Conservation (phyloP, 352 stramenopile genomes). For the Elongisporangium anandrum region DNA sequence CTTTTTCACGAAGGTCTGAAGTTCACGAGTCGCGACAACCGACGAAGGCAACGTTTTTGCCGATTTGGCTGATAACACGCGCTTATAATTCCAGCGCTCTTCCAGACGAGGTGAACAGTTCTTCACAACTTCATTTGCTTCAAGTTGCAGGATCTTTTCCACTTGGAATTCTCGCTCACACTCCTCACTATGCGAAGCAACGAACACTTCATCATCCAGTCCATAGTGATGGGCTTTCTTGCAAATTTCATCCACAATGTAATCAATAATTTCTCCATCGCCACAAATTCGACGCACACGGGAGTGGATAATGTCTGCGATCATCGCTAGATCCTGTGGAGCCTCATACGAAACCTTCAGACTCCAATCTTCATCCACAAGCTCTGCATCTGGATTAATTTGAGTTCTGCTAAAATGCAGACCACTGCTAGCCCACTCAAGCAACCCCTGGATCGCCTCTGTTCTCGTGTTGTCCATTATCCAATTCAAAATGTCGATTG, state of each 20-base stretch:
- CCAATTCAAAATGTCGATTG: slow-evolving; percentile 75
- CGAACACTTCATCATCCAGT: slow-evolving; percentile 32
- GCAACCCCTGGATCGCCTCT: slow-evolving; percentile 50
- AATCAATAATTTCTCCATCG: background rate
- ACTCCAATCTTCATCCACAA: slow-evolving; percentile 47
- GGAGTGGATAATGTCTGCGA: slow-evolving; percentile 29
- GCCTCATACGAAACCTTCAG: slow-evolving; percentile 32
- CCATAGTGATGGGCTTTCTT: slow-evolving; percentile 14
- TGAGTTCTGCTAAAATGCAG: slow-evolving; percentile 55
- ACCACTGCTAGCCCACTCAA: slow-evolving; percentile 78
- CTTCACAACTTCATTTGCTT: slow-evolving; percentile 13
- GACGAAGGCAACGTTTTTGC: background rate
- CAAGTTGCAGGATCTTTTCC: slow-evolving; percentile 37
- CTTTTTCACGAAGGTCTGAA: slow-evolving; percentile 1
- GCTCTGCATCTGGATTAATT: slow-evolving; percentile 12
- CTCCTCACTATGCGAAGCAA: slow-evolving; percentile 37
- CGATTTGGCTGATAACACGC: slow-evolving; percentile 8
- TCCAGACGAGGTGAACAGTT: slow-evolving; percentile 16
- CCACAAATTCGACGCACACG: slow-evolving; percentile 6
- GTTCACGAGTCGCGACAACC: background rate
- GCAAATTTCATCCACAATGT: slow-evolving; percentile 14
- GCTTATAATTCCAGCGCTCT: slow-evolving; percentile 13
- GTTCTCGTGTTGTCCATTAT: slow-evolving; percentile 82
- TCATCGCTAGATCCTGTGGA: slow-evolving; percentile 17
- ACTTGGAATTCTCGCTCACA: slow-evolving; percentile 59